Evolutionary conservation across 2,329 filamentous ascomycete species (phyloP), one percentile per base, ranked within the genome.

Genomic region (Fusarium sp.): DNA sequence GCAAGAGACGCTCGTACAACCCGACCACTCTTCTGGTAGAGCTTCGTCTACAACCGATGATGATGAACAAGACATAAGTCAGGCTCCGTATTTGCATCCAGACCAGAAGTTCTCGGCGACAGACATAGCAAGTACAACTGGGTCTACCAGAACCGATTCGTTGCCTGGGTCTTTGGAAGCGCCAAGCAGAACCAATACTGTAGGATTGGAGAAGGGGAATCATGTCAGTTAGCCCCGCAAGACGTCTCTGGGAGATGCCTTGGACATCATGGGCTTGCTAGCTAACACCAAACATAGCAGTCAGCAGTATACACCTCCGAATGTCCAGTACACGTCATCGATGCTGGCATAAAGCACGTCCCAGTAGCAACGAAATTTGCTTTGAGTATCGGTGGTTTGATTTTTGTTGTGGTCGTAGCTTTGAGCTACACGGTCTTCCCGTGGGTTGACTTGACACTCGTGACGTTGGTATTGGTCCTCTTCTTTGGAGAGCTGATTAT

Each of bases 191-290:
- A 45, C 22, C 27, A 71, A 57, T 9, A 64, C 52, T 8, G 27
- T 35, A 16, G 52, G 65, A 37, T 27, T 74, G 20, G 69, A 73
- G 50, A 45, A 67, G 37, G 70, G 62, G 8, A 14, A 35, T 39
- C 37, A n/a, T 13, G 71, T 37, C 20, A 61, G 54, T 39, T 39
- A 4, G 18, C 14, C 22, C 2, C 33, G 22, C 22, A 13, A 10
- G 10, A 22, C 5, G 16, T 5, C 33, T 10, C 27, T 54, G n/a
- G 18, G 18, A n/a, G 37, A 41, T n/a, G 18, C 4, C 8, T 41
- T 13, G 39, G n/a, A 14, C 22, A 24, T 24, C 20, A 9, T 50
- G 18, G n/a, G 18, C n/a, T n/a, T 56, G 27, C 8, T 5, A 13
- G 56, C 56, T 41, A 20, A 43, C 18, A n/a, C 24, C 18, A 27